Conservation (phyloP, 2,329 filamentous ascomycete species). For the Cercospora citrullina region DNA sequence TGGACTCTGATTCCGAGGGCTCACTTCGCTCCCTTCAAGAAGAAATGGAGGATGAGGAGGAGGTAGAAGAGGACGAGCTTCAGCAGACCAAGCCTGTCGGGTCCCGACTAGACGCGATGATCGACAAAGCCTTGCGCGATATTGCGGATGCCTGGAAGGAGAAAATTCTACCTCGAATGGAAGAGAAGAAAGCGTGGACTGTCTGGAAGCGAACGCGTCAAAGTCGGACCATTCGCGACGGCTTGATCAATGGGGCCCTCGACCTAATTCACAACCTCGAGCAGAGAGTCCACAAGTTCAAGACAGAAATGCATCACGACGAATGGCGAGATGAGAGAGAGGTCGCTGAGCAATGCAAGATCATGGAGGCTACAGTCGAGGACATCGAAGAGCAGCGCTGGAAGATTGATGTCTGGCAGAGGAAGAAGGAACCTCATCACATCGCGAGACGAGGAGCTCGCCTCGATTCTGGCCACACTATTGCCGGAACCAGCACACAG, state of each 20-base stretch:
- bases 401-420: slow-evolving; percentile 46
- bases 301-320: slow-evolving; percentile 53
- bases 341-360: slow-evolving; percentile 57
- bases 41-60: slow-evolving; percentile 43
- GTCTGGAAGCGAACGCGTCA: slow-evolving; percentile 62
- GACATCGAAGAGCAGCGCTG: slow-evolving; percentile 57
- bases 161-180: slow-evolving; percentile 57
- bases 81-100: slow-evolving; percentile 20
- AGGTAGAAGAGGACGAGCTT: slow-evolving; percentile 53
- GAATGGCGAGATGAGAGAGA: slow-evolving; percentile 56
- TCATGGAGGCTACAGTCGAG: slow-evolving; percentile 65
- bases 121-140: slow-evolving; percentile 56
- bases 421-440: slow-evolving; percentile 34
- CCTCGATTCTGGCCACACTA: not conserved
- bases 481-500: not conserved
- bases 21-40: slow-evolving; percentile 19
- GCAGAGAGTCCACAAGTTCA: slow-evolving; percentile 57
- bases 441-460: slow-evolving; percentile 21
- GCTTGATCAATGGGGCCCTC: slow-evolving; percentile 50
- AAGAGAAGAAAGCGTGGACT: slow-evolving; percentile 58
- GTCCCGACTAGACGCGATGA: slow-evolving; percentile 53
- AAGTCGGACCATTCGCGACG: slow-evolving; percentile 40
- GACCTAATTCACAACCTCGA: slow-evolving; percentile 48
- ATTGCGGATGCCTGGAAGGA: slow-evolving; percentile 59
- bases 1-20: slow-evolving; percentile 18